Evolutionary conservation across 164 flowering plant species (phyloP), one percentile per base, ranked within the genome.

Genomic region (Stephania yunnanensis): DNA sequence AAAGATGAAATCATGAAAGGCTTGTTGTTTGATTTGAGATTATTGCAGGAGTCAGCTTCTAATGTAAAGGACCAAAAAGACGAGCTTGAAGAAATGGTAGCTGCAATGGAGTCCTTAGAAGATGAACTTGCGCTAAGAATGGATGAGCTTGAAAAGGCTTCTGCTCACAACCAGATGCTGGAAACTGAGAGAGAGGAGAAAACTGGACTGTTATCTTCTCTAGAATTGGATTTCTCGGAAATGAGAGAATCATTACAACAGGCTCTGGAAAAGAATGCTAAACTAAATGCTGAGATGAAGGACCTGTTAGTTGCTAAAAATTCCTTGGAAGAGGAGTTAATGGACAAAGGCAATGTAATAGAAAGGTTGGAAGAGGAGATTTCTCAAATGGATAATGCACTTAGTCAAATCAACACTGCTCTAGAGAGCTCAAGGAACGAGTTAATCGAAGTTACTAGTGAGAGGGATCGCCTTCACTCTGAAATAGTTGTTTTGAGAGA

Each of bases 11-110:
- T 93, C 66, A 53, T 90, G 69, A 79, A 88, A 75, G 99, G 97
- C 52, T 74, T 93, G 73, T 76, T 73, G 71, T 93, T 91, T 88
- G 99, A 95, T 80, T 78, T 95, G 74, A 89, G 90, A 52, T 78
- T 91, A 79, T 82, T 95, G 83, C 98, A 95, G 80, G 99, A 93
- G 78, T 86, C 97, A 61, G 86, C 97, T 31, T 89, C 95, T 19
- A 84, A 80, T 67, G 83, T 75, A 13, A 89, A 86, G 82, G 94
- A 92, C 74, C 87, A 86, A 76, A 87, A 88, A 77, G 94, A 92
- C 81, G 91, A 90, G 75, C 75, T 86, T 68, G 87, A 87, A 81
- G 84, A 88, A 80, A 79, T 95, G 75, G 66, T 69, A 68, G 86
- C 80, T 68, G 83, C 85, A 69, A 73, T 92, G 71, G 86, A 85